Evolutionary conservation across 805 yeast species (phyloP), one percentile per base, ranked within the genome.

Genomic region (Suhomyces xylopsoci): DNA sequence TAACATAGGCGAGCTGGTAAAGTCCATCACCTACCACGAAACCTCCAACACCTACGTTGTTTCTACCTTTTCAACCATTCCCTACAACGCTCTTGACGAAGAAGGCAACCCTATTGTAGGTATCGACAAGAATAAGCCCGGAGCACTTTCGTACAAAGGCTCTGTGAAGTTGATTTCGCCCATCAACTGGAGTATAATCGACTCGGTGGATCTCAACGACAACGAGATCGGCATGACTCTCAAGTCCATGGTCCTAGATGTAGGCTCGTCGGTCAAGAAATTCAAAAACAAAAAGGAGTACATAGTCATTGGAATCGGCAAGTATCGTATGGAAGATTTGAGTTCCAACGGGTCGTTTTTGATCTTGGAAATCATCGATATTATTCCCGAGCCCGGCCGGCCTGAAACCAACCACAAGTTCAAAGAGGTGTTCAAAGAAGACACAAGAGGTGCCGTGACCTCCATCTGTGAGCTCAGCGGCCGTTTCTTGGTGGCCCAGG

Each of bases 321-420:
- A 79, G 51, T 79, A 84, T 49, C 78, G 93, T 53, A 83, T 85
- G 54, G 99, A 93, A 64, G 97, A 91, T 69, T 71, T 87, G 54
- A 80, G 89, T 3, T 81, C 96, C 0, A 82, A 83, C 61, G 99
- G 99, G 0, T 75, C 85, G 1, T 87, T 90, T 68, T 82, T 82
- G 52, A 71, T 92, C 1, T 85, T 73, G 61, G 96, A 91, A 57
- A 77, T 88, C 28, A 84, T 87, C 51, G 91, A 85, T 53, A 87
- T 91, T 65, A 90, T 89, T 57, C 97, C 97, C 0, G 97, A 90
- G 62, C 93, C 93, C 0, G 91, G 87, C 0, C 81, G 79, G 53
- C 97, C 97, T 0, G 96, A 90, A 58, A 85, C 91, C 1, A 86
- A 84, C 59, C 88, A 82, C 65, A 88, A 87, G 67, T 76, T 92